Conservation (phyloP, 2,329 filamentous ascomycete species). For the Aureobasidium sp. region DNA sequence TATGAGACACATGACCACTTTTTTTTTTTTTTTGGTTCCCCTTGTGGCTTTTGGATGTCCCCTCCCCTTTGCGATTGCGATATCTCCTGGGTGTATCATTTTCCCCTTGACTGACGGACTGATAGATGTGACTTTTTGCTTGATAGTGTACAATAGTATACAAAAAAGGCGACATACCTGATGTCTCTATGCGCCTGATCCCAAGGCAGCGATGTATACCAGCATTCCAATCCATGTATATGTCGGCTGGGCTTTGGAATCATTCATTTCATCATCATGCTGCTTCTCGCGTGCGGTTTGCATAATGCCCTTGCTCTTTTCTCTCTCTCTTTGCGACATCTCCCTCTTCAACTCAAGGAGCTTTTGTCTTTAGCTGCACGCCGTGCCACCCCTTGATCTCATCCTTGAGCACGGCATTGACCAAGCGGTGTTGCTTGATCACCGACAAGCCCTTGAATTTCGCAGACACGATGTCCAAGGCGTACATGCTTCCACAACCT, state of each 20-base stretch:
- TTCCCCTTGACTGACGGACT: neutral
- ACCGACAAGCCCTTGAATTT: slow-evolving; percentile 62
- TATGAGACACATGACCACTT: neutral
- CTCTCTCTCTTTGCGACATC: neutral
- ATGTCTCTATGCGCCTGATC: neutral
- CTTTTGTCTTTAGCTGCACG: slow-evolving; percentile 66
- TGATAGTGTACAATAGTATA: neutral
- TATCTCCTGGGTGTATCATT: neutral
- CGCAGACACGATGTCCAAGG: slow-evolving; percentile 64
- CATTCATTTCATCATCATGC: too few species aligned
- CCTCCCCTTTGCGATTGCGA: too few species aligned
- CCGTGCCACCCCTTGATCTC: slow-evolving; percentile 77
- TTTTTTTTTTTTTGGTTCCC: too few species aligned
- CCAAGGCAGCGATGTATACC: neutral
- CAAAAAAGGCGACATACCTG: neutral
- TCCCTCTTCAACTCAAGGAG: slow-evolving; percentile 24
- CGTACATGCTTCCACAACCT: slow-evolving; percentile 82
- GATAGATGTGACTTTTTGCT: neutral
- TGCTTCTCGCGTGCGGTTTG: neutral
- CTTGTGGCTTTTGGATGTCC: too few species aligned
- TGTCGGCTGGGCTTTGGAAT: too few species aligned
- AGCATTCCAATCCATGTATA: neutral
- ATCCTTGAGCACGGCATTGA: slow-evolving; percentile 65
- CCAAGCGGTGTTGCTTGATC: slow-evolving; percentile 74
- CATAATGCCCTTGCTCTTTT: too few species aligned